These are phyloP conservation scores for Penicillium sp. DNA, from an alignment of 2,329 filamentous ascomycete species.

Conservation along the genomic window DNA sequence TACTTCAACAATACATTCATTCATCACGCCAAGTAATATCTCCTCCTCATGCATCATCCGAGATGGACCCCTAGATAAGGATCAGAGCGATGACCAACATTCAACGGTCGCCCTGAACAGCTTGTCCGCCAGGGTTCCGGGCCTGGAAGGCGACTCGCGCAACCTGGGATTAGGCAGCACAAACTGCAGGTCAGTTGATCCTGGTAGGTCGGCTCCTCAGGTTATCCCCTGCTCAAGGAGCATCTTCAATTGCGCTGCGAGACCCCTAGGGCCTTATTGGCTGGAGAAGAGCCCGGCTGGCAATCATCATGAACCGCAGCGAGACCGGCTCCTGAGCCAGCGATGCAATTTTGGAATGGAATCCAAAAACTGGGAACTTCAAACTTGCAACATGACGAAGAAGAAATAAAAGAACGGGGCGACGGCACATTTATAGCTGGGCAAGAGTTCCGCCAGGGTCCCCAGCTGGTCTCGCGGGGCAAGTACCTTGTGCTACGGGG, in stretches of 20 bases:
- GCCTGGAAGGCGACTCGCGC: background rate
- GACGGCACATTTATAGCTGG: slow-evolving; percentile 20
- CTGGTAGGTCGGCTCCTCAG: background rate
- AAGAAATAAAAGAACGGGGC: background rate
- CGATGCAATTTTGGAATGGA: background rate
- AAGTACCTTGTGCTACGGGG: slow-evolving; percentile 33
- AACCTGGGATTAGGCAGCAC: background rate
- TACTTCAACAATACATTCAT: slow-evolving; percentile 5
- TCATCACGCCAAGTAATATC: background rate
- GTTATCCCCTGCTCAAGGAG: background rate
- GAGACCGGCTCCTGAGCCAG: background rate
- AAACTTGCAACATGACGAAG: background rate
- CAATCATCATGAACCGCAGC: background rate
- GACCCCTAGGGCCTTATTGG: background rate
- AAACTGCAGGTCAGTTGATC: background rate
- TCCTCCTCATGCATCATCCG: slow-evolving; percentile 1
- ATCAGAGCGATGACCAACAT: background rate
- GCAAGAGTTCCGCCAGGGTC: slow-evolving; percentile 28
- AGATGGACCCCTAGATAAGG: background rate
- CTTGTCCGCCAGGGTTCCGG: background rate
- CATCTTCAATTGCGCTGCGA: background rate
- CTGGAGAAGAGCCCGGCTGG: background rate
- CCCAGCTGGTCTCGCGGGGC: slow-evolving; percentile 17
- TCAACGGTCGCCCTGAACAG: background rate
- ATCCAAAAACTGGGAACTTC: background rate